Base-by-base conservation (phyloP, 768 basidiomycete species). In the Podaxis rugospora region DNA sequence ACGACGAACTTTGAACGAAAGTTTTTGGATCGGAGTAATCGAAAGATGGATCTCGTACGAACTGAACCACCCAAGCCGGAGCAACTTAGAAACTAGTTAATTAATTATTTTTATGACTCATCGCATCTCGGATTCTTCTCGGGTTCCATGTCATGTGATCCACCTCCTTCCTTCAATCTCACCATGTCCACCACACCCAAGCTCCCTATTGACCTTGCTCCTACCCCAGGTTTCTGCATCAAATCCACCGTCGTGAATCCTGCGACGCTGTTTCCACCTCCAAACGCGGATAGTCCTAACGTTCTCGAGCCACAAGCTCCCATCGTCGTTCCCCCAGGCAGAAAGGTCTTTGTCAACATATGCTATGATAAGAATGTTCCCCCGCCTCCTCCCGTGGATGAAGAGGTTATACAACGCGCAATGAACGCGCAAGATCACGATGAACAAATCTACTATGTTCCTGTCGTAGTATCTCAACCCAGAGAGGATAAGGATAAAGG, bases 281-380 rank as follows among this genome's bases (percentile, higher is more conserved):
- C 66, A 27, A 28, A 52, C 32, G 37, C 53, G 4, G 25, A 36
- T 25, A 18, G 16, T 7, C 54, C 52, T 3, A 46, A 44, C 6
- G 9, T 62, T 10, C 69, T 72, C 16, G 72, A 75, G 49, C 75
- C 72, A 51, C 28, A 59, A 25, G 27, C 63, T 28, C 67, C 72
- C 5, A 67, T 75, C 23, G 64, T 71, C 10, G 72, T 88, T 18
- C 75, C 80, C 10, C 71, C 76, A 37, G 81, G 80, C 25, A 70
- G 73, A 62, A 92, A 93, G 71, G 71, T 91, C 36, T 93, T 93
- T 69, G 73, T 91, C 32, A 93, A 93, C 66, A 74, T 93, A 13
- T 83, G 85, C 16, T 92, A 85, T 82, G 89, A 89, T 59, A 18
- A 73, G 9, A 80, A 85, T 62, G 82, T 92, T 0, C 90, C 90